Conservation (phyloP, 495 filamentous ascomycete genomes). For the Penicillium steckii region DNA sequence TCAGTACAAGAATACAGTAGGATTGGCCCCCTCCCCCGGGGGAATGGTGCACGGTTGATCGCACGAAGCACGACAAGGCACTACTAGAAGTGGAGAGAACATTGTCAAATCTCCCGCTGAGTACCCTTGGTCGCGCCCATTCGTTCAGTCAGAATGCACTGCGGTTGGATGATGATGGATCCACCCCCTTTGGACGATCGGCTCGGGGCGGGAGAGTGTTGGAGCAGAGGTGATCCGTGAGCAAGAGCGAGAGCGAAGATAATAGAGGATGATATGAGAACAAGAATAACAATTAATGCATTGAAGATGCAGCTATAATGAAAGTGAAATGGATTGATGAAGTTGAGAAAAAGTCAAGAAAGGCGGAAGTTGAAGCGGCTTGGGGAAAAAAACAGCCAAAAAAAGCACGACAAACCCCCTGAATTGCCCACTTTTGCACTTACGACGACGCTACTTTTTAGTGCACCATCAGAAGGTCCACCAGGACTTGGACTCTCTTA, state of each 20-base stretch:
- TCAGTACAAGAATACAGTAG: no score
- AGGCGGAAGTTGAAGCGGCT: no score
- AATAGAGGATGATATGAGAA: no score
- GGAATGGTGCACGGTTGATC: neutral
- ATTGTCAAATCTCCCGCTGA: slow-evolving; percentile 1
- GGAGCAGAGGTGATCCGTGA: neutral
- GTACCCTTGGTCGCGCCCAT: neutral
- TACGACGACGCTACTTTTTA: neutral
- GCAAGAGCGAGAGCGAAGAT: no score
- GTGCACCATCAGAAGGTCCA: neutral
- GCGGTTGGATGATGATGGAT: neutral
- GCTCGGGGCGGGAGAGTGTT: neutral
- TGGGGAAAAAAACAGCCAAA: no score
- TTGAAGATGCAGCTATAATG: no score
- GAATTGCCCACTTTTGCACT: neutral
- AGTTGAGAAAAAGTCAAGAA: no score
- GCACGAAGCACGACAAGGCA: neutral
- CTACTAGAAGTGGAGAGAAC: neutral
- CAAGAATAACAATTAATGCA: no score
- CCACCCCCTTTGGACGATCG: neutral
- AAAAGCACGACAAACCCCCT: no score
- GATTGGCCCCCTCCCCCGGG: neutral
- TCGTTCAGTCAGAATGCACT: neutral
- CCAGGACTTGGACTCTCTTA: neutral
- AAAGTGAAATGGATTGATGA: no score